These are phyloP conservation scores for Jamesozyma lodderae DNA, from an alignment of 805 yeast genomes.

Conservation along the genomic window DNA sequence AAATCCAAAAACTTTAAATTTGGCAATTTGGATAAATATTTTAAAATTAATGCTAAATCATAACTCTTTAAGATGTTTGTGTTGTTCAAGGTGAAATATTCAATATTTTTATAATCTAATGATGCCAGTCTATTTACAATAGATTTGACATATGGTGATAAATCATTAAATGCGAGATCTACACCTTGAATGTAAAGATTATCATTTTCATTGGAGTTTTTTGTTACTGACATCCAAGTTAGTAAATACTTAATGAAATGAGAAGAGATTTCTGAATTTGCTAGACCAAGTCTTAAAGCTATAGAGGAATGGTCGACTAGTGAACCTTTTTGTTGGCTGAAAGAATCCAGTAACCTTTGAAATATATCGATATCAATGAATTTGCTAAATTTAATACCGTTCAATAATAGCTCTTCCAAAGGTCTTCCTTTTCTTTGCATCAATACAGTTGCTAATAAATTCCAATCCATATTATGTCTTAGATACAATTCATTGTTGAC, in stretches of 20 bases:
- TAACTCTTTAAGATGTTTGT: constrained; percentile 48
- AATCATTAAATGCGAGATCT: constrained; percentile 76
- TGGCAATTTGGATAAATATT: constrained; percentile 44
- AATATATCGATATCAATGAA: constrained; percentile 35
- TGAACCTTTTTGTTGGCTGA: constrained; percentile 32
- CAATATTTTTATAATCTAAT: constrained; percentile 23
- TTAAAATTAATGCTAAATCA: constrained; percentile 42
- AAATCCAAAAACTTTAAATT: constrained; percentile 63
- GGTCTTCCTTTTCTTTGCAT: constrained; percentile 54
- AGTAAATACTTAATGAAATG: constrained; percentile 49
- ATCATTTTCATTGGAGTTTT: background rate
- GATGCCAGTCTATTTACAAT: constrained; percentile 21
- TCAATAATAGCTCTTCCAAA: constrained; percentile 63
- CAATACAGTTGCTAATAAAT: constrained; percentile 59
- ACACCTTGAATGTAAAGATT: constrained; percentile 41
- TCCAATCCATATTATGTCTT: constrained; percentile 75
- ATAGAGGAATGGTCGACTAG: constrained; percentile 1
- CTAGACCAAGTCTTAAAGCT: constrained; percentile 54
- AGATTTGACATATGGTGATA: constrained; percentile 30
- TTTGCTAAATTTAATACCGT: constrained; percentile 66
- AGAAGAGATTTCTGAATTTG: constrained; percentile 55
- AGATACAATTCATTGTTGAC: constrained; percentile 17
- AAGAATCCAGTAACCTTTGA: constrained; percentile 46
- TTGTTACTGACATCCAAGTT: constrained; percentile 43
- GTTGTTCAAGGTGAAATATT: constrained; percentile 53